phyloP scores from a whole-genome alignment of 768 basidiomycete species.

The Suillus tomentosus region DNA sequence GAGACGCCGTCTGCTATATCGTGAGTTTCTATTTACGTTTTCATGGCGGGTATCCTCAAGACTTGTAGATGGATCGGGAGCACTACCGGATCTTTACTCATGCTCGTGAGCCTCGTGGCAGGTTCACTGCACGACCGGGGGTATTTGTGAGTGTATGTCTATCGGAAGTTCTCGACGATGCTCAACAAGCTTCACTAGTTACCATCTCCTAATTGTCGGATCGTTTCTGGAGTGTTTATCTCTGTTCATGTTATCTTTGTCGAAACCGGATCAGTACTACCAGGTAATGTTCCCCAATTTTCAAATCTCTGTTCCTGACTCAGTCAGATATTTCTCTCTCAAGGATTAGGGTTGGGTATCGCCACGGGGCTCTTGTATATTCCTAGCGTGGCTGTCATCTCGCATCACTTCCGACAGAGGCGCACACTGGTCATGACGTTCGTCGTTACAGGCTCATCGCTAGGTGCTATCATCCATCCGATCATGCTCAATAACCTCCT shows the following conservation, averaged over 20 bases:
- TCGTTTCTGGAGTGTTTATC: slow-evolving; percentile 30
- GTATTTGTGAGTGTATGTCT: background rate
- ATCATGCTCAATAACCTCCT: too few species aligned
- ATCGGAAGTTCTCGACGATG: background rate
- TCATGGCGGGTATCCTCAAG: background rate
- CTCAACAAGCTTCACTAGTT: slow-evolving; percentile 1
- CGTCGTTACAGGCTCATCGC: background rate
- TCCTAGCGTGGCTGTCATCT: slow-evolving; percentile 43
- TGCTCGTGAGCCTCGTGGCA: background rate
- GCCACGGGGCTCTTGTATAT: slow-evolving; percentile 45
- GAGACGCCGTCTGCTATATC: background rate
- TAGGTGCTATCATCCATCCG: background rate
- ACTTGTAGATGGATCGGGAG: too few species aligned
- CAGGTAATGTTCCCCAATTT: slow-evolving; percentile 25
- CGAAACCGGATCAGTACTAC: slow-evolving; percentile 36
- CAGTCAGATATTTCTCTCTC: slow-evolving; percentile 44
- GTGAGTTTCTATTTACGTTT: background rate
- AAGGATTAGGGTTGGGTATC: slow-evolving; percentile 45
- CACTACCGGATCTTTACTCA: background rate
- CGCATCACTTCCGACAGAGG: slow-evolving; percentile 45
- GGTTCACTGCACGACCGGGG: background rate
- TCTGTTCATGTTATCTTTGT: slow-evolving; percentile 41
- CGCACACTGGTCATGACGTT: slow-evolving; percentile 7
- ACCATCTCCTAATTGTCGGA: slow-evolving; percentile 24
- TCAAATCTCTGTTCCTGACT: background rate